Evolutionary conservation across 2,329 filamentous ascomycete genomes (phyloP).

Genomic region (Aspergillus ustus): DNA sequence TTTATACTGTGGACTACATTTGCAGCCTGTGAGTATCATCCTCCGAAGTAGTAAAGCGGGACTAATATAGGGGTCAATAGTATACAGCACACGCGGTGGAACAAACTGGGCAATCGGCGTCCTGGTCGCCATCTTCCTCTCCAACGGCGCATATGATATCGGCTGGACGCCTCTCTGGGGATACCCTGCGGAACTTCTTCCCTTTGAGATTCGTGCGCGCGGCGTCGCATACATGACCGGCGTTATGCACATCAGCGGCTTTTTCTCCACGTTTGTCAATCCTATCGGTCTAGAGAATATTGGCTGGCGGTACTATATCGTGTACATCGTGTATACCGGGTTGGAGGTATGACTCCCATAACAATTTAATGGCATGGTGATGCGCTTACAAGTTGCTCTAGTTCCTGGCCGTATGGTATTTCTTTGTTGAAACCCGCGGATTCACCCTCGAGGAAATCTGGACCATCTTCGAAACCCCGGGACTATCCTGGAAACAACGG

Average conservation of each 20-base stretch:
- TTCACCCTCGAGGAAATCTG: slow-evolving; percentile 5
- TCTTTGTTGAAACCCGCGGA: slow-evolving; percentile 4
- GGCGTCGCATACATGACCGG: slow-evolving; percentile 9
- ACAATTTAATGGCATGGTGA: not conserved
- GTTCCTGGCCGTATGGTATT: not conserved
- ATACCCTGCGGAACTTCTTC: slow-evolving; percentile 5
- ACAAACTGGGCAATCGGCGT: slow-evolving; percentile 5
- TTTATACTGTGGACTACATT: slow-evolving; percentile 11
- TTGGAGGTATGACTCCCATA: not conserved
- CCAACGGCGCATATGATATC: slow-evolving; percentile 1
- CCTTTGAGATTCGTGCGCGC: not conserved
- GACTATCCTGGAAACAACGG: not conserved
- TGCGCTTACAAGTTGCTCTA: not conserved
- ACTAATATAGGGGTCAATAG: not conserved
- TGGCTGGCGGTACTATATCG: slow-evolving; percentile 6
- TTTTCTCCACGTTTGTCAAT: slow-evolving; percentile 7
- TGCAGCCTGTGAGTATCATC: not conserved
- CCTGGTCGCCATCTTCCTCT: slow-evolving; percentile 6
- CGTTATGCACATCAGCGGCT: slow-evolving; percentile 6
- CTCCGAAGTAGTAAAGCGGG: not conserved
- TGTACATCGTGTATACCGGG: slow-evolving; percentile 1
- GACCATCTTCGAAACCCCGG: not conserved
- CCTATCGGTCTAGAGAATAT: slow-evolving; percentile 3
- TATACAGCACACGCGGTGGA: not conserved
- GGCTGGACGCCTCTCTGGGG: slow-evolving; percentile 9